Base-by-base conservation (phyloP, 164 flowering plant species). In the Cinnamomum micranthum region DNA sequence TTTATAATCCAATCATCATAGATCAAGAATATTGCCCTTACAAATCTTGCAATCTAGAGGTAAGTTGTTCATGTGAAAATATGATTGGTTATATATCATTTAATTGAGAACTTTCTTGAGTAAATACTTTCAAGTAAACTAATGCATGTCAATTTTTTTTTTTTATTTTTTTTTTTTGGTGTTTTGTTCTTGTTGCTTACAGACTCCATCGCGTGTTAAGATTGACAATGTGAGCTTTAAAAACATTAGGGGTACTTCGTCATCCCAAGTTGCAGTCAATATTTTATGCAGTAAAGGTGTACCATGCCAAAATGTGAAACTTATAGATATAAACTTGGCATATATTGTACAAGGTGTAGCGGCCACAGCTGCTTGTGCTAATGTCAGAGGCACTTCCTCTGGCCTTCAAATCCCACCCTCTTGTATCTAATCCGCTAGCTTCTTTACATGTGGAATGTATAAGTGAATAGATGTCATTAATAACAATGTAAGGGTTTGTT, bases 1-100 rank as follows among this genome's bases (percentile, higher is more conserved):
- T 91, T 58, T 79, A 25, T 59, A 87, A 89, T 63, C 94, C 97
- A 1, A 92, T 92, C 33, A 88, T 90, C 76, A 87, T 92, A 7
- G 85, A 92, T 71, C 94, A 92, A 66, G 55, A 88, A 76, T 92
- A 92, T 52, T 90, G 93, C 59, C 70, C 77, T 4, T 52, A 63
- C 2, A 2, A 71, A 23, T 55, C 58, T 19, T 84, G 85, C 64
- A 69, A 15, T 24, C 27, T 41, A 3, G 11, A 72, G 77, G 81
- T 78, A 78, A 23, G 13, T 35, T 25, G 10, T 35, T 7, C 7
- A 15, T 20, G 5, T 4, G 6, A 2, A 69, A 15, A 41, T 9
- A 20, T 35, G 23, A 27, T 67, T 33, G 22, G n/a, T 69, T 2
- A 6, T 22, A 20, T 33, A 33, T 33, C 41, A 33, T 33, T 5